Conservation (phyloP, 768 basidiomycete species). For the Lentinus tigrinus region DNA sequence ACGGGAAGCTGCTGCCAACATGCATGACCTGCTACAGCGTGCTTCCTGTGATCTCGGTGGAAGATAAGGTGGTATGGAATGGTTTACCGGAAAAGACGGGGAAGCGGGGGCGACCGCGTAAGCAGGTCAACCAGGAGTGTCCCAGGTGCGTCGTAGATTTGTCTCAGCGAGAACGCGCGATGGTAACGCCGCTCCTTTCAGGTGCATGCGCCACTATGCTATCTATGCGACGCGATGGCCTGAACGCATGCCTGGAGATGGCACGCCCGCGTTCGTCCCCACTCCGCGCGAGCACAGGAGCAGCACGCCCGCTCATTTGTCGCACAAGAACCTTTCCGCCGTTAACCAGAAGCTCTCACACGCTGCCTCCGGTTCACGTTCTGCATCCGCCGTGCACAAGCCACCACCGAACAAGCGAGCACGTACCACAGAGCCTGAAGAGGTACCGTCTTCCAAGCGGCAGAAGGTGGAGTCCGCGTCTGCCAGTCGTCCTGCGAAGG, state of each 20-base stretch:
- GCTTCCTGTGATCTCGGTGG: slow-evolving; percentile 73
- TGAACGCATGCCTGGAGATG: slow-evolving; percentile 52
- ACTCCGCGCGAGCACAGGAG: slow-evolving; percentile 43
- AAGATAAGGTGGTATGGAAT: slow-evolving; percentile 76
- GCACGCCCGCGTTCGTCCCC: slow-evolving; percentile 40
- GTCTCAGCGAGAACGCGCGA: background rate
- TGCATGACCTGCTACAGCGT: slow-evolving; percentile 72
- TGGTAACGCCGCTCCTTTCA: slow-evolving; percentile 26
- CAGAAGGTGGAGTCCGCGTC: slow-evolving; percentile 36
- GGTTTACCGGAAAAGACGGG: slow-evolving; percentile 58
- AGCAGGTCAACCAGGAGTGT: slow-evolving; percentile 58
- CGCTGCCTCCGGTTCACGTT: slow-evolving; percentile 28
- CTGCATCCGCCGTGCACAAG: slow-evolving; percentile 14
- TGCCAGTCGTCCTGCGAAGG: slow-evolving; percentile 22
- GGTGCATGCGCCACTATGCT: slow-evolving; percentile 78
- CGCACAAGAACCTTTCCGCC: slow-evolving; percentile 48
- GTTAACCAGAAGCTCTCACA: slow-evolving; percentile 57
- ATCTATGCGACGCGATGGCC: slow-evolving; percentile 79
- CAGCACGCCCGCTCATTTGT: slow-evolving; percentile 33
- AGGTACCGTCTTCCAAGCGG: slow-evolving; percentile 44
- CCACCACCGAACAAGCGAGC: slow-evolving; percentile 16
- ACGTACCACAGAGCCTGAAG: slow-evolving; percentile 11
- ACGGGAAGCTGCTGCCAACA: slow-evolving; percentile 67
- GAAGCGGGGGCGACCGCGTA: slow-evolving; percentile 40
- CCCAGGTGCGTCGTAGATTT: slow-evolving; percentile 53